Evolutionary conservation across 495 filamentous ascomycete species (phyloP).

Genomic region (Trichoderma asperelloides): DNA sequence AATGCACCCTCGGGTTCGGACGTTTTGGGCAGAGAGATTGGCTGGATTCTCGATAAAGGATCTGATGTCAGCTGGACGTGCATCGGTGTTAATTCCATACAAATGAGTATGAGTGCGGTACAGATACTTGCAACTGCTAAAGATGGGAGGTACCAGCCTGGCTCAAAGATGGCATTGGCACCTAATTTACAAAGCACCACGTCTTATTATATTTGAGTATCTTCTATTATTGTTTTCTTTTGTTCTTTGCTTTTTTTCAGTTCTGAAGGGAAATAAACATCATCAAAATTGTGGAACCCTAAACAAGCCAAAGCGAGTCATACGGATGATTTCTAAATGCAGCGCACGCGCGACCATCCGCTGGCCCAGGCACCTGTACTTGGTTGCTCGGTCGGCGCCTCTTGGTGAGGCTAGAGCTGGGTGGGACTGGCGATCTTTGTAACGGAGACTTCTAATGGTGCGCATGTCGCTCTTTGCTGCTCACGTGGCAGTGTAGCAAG

Average conservation of each 20-base stretch:
- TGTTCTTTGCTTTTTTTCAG: background rate
- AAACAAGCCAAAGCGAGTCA: background rate
- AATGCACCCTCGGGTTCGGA: background rate
- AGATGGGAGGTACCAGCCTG: background rate
- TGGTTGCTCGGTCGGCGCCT: too few species aligned
- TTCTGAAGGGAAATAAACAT: too few species aligned
- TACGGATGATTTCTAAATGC: background rate
- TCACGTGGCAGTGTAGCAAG: background rate
- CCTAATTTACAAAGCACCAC: background rate
- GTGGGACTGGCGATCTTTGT: too few species aligned
- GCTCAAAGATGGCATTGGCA: background rate
- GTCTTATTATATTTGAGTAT: background rate
- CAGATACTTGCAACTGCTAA: background rate
- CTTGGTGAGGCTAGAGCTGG: too few species aligned
- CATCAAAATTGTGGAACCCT: background rate
- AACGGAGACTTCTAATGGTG: too few species aligned
- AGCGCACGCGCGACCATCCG: background rate
- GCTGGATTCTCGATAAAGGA: background rate
- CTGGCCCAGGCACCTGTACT: background rate
- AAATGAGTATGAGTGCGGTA: background rate
- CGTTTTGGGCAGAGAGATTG: background rate
- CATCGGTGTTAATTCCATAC: background rate
- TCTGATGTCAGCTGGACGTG: constrained; percentile 4
- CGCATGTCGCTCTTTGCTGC: background rate
- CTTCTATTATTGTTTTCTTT: background rate